phyloP scores from a whole-genome alignment of 306 rosid species.

The Herpetospermum pedunculosum region DNA sequence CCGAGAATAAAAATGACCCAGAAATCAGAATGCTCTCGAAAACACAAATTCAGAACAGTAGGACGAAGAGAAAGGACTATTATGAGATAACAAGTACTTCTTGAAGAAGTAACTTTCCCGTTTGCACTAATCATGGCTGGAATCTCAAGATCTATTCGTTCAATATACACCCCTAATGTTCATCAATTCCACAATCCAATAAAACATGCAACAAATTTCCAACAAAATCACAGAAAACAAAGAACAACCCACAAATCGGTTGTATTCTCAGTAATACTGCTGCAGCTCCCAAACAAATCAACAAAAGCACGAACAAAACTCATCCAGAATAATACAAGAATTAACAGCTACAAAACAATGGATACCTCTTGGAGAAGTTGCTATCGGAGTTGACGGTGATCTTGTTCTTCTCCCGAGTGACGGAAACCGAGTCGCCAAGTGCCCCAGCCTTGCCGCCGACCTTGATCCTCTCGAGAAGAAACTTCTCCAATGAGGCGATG shows the following conservation, averaged over 20 bases:
- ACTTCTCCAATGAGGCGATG: conserved; percentile 86
- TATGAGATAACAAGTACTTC: background rate
- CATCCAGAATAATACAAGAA: background rate
- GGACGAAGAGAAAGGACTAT: background rate
- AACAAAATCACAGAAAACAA: background rate
- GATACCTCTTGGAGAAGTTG: conserved; percentile 57
- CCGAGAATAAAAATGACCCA: background rate
- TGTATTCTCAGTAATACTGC: background rate
- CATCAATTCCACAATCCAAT: background rate
- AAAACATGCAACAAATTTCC: background rate
- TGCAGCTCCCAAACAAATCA: background rate
- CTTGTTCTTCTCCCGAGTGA: conserved; percentile 55
- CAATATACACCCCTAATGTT: background rate
- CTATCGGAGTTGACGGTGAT: conserved; percentile 53
- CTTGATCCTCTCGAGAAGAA: conserved; percentile 89
- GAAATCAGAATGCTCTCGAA: background rate
- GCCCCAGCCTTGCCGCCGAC: conserved; percentile 91
- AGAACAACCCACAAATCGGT: background rate
- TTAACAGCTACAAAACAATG: background rate
- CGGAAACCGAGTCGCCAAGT: conserved; percentile 47
- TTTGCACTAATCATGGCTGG: background rate
- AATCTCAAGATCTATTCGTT: background rate
- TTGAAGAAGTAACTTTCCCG: background rate
- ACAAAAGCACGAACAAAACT: background rate
- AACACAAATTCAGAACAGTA: background rate